Base-by-base conservation (phyloP, 179 eudicot genomes). In the Amaranthus tricolor region DNA sequence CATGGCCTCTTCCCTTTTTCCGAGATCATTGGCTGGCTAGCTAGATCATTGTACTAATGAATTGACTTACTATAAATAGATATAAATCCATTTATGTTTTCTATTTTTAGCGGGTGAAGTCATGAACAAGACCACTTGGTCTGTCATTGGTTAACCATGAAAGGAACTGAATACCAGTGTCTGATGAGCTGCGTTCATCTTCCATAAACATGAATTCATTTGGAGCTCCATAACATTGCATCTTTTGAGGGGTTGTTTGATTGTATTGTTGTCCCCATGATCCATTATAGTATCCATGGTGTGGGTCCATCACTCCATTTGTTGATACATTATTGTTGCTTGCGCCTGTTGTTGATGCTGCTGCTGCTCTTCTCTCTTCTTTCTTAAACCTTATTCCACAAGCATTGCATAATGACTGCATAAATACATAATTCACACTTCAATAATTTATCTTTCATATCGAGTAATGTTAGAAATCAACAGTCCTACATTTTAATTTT, bases 361-460 rank as follows among this genome's bases (percentile, higher is more conserved):
- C 93, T 3, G 85, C 82, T 0, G 99, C 99, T 70, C 99, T 81
- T 72, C 99, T 84, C 69, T 95, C 99, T 63, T 95, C 99, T 43
- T 95, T 95, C 90, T 95, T 95, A 88, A 76, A 95, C 77, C 99
- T 83, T 71, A 95, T 95, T 63, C 99, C 99, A 68, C 99, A 95
- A 4, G 99, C 99, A 80, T 95, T 95, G 87, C 97, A 95, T 16
- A 94, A 84, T 8, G 98, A 94, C 98, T 94, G 93, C 85, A 71
- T n/a, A 57, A 68, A 5, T 4, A 60, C 12, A 20, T 31, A 54
- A n/a, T 2, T 31, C 40, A 31, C 40, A 31, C 14, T 14, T 31
- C 19, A 54, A 15, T n/a, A n/a, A n/a, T n/a, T 31, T 31, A 31
- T 31, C 40, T 31, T 31, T 31, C 2, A 24, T 1, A 24, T 24